Evolutionary conservation across 2,329 filamentous ascomycete genomes (phyloP), one percentile per base, ranked within the genome.

Genomic region (Orbilia blumenaviensis): DNA sequence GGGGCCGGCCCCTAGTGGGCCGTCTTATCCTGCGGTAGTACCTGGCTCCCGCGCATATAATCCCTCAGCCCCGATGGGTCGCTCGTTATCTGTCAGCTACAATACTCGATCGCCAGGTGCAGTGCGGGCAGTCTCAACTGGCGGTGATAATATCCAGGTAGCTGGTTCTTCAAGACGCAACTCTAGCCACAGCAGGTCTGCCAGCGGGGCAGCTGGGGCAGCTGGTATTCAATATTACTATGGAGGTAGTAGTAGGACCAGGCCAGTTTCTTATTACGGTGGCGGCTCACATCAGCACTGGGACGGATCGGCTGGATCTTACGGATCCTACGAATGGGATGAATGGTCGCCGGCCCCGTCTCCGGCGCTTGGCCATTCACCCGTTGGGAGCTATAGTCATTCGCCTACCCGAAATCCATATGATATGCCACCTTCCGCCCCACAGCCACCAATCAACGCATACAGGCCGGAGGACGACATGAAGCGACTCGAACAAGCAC

Each of bases 211-310:
- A 32, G 41, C 36, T 21, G 66, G 66, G n/a, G 66, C 60, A 29
- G 42, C 38, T n/a, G 72, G 72, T 23, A 50, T 62, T 44, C 71
- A 75, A 23, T 76, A 76, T 48, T 77, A 77, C 18, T 72, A 77
- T 18, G 66, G 60, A 34, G 61, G 52, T 29, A 64, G 36, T 23
- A 63, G 62, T 12, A 66, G 73, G 23, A 66, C 50, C 27, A 66
- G 66, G 25, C 73, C 73, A 10, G 25, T 72, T 38, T 71, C 73
- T 16, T 77, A 77, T 25, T 77, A 77, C 21, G 48, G 64, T 27
- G 42, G 46, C 18, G 66, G 50, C 38, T 72, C 66, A 7, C 52
- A 56, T 38, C 52, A 56, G 18, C 60, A 71, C 36, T 77, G 62
- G 60, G 67, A 77, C 16, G 73, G 73, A 23, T 77, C 73, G 12